Evolutionary conservation across 164 flowering plant genomes (phyloP).

Genomic region (Platanus orientalis): DNA sequence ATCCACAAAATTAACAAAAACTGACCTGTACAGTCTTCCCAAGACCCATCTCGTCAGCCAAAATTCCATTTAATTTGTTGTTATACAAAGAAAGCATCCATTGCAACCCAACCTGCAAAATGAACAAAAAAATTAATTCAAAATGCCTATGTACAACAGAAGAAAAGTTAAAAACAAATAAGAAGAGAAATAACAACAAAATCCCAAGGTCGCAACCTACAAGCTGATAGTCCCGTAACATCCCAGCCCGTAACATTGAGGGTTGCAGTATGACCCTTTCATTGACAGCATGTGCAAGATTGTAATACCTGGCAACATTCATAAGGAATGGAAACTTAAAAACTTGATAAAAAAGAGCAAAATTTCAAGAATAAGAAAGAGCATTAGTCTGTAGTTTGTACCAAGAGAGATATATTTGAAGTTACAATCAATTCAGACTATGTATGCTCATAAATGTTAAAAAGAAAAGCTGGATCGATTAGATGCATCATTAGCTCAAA

Average conservation of each 20-base stretch:
- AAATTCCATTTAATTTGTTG: constrained; percentile 94
- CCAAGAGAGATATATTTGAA: too few relatives aligned
- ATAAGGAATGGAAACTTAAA: background rate
- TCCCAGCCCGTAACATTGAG: constrained; percentile 89
- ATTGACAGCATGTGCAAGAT: constrained; percentile 96
- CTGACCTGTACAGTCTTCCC: constrained; percentile 98
- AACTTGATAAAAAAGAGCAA: too few relatives aligned
- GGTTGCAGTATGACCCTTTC: constrained; percentile 90
- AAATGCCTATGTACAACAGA: background rate
- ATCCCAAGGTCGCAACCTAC: constrained; percentile 46
- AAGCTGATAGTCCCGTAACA: constrained; percentile 96
- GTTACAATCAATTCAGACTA: background rate
- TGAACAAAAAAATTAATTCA: constrained; percentile 1
- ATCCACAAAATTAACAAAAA: background rate
- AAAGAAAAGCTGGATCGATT: background rate
- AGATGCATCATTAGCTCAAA: too few relatives aligned
- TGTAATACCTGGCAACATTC: constrained; percentile 64
- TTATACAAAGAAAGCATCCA: constrained; percentile 99
- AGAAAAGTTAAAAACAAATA: background rate
- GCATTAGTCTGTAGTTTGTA: too few relatives aligned
- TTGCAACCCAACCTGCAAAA: constrained; percentile 89
- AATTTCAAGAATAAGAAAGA: too few relatives aligned
- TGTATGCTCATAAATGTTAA: background rate
- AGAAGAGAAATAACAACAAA: constrained; percentile 1
- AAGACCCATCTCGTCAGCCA: constrained; percentile 99